These are phyloP conservation scores for Cyathus striatus DNA, from an alignment of 768 basidiomycete genomes.

Conservation along the genomic window DNA sequence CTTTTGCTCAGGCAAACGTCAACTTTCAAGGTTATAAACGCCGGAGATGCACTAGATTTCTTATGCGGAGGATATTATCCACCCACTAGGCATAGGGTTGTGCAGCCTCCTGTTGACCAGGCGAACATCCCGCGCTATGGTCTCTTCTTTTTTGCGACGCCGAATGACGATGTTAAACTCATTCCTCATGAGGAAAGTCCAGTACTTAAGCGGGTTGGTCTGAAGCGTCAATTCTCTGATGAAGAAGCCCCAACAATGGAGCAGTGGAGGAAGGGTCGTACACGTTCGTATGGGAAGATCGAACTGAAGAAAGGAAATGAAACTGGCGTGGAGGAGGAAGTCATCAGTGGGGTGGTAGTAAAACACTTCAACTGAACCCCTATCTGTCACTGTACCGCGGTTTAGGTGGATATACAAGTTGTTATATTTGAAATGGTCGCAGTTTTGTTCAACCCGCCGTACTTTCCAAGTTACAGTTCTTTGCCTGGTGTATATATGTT, in stretches of 20 bases:
- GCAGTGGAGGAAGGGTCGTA: slow-evolving; percentile 47
- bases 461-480: no score
- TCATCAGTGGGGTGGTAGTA: slow-evolving; percentile 49
- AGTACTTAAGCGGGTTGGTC: slow-evolving; percentile 39
- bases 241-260: slow-evolving; percentile 45
- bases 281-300: slow-evolving; percentile 44
- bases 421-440: no score
- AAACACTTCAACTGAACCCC: slow-evolving; percentile 48
- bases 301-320: slow-evolving; percentile 34
- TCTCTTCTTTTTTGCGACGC: slow-evolving; percentile 51
- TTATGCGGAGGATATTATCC: slow-evolving; percentile 47
- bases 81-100: slow-evolving; percentile 31
- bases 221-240: slow-evolving; percentile 30
- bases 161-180: slow-evolving; percentile 45
- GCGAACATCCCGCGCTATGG: slow-evolving; percentile 43
- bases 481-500: no score
- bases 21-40: slow-evolving; percentile 60
- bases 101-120: slow-evolving; percentile 55
- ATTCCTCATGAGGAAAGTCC: slow-evolving; percentile 41
- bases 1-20: no score
- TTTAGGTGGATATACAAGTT: no score
- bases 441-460: no score
- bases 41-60: slow-evolving; percentile 56
- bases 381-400: no score
- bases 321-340: slow-evolving; percentile 47